Conservation (phyloP, 371 early-diverging fungal genomes). For the Choanephora cucurbitarum region DNA sequence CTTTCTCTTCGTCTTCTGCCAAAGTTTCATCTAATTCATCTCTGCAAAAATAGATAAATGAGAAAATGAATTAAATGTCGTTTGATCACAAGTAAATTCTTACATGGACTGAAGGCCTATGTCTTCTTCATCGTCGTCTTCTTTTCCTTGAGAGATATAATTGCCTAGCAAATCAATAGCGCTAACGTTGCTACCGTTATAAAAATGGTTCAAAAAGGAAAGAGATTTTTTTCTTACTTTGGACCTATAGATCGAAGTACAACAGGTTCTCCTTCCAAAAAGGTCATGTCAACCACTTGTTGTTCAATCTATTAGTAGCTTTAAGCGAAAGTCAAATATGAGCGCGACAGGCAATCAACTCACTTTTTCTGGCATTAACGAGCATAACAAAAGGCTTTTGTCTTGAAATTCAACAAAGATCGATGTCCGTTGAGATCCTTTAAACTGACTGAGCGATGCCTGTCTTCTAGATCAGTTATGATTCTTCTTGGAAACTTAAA, state of each 20-base stretch:
- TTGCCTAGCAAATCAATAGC: not conserved
- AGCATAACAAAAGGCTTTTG: not conserved
- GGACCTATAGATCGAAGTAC: not conserved
- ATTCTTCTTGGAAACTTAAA: too few species aligned
- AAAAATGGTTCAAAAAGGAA: not conserved
- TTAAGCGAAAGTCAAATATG: not conserved
- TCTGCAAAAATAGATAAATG: too few species aligned
- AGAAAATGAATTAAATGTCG: too few species aligned
- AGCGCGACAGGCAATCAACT: too few species aligned
- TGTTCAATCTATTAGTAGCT: conserved; percentile 1
- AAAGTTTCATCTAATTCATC: too few species aligned
- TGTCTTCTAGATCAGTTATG: too few species aligned
- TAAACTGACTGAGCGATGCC: not conserved
- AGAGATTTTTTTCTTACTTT: not conserved
- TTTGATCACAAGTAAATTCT: too few species aligned
- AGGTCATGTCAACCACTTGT: not conserved
- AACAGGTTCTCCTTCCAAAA: not conserved
- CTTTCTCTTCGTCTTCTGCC: too few species aligned
- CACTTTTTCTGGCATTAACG: not conserved
- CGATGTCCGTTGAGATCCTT: not conserved
- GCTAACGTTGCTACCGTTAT: too few species aligned
- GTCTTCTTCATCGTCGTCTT: not conserved
- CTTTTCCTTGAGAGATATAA: not conserved
- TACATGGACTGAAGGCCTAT: not conserved
- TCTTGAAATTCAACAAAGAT: not conserved